These are phyloP conservation scores for Plasmodium billcollinsi DNA, from an alignment of 169 alveolate species.

Conservation along the genomic window DNA sequence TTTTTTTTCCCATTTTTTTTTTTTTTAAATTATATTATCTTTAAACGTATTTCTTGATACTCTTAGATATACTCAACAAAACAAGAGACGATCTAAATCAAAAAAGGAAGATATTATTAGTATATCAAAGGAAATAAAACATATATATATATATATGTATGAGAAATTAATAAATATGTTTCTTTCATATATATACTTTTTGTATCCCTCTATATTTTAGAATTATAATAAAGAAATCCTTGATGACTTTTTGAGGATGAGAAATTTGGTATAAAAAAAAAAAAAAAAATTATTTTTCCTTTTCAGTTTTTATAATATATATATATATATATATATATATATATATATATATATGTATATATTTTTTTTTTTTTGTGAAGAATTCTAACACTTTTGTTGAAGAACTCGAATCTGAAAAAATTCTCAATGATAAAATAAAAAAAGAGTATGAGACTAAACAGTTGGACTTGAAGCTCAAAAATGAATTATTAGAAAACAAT, in stretches of 20 bases:
- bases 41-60: neutral
- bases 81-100: slow-evolving; percentile 49
- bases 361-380: neutral
- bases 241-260: slow-evolving; percentile 58
- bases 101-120: slow-evolving; percentile 46
- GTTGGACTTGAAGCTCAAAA: slow-evolving; percentile 31
- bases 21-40: neutral
- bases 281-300: neutral
- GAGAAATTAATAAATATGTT: neutral
- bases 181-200: neutral
- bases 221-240: slow-evolving; percentile 43
- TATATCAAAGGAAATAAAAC: neutral
- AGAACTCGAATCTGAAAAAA: slow-evolving; percentile 26
- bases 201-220: slow-evolving; percentile 1
- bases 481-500: slow-evolving; percentile 34
- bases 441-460: slow-evolving; percentile 39
- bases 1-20: neutral
- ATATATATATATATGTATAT: neutral
- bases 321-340: neutral
- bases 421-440: slow-evolving; percentile 36
- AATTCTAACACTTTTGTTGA: slow-evolving; percentile 44
- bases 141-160: neutral
- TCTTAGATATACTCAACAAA: slow-evolving; percentile 39
- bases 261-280: slow-evolving; percentile 19
- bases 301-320: neutral